phyloP scores from a whole-genome alignment of 495 filamentous ascomycete species.

The Penicillium ochrochloron region DNA sequence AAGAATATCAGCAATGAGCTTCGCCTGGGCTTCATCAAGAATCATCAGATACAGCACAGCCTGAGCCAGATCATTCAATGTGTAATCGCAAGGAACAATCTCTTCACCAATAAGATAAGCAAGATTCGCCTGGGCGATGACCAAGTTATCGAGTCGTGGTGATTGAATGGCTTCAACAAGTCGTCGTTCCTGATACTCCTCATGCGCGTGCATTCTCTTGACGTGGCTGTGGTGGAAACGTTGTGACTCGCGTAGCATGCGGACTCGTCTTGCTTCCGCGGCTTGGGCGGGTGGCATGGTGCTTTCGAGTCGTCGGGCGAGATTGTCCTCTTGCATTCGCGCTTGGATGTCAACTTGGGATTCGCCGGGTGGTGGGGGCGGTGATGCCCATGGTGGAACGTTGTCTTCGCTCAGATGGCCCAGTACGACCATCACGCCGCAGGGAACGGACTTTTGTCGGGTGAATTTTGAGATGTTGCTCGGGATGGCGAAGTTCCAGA shows the following conservation, averaged over 20 bases:
- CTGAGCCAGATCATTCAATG: background rate
- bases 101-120: background rate
- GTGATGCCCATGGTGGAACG: constrained; percentile 15
- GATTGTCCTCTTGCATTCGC: background rate
- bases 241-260: background rate
- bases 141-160: constrained; percentile 12
- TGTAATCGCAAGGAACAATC: background rate
- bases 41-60: constrained; percentile 14
- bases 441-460: constrained; percentile 11
- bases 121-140: constrained; percentile 5
- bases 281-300: constrained; percentile 1
- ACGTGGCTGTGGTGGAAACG: background rate
- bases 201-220: constrained; percentile 2
- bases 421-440: constrained; percentile 16
- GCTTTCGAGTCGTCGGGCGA: constrained; percentile 1
- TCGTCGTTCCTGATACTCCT: constrained; percentile 15
- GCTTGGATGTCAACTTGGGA: background rate
- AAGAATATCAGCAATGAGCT: constrained; percentile 11
- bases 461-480: background rate
- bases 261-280: background rate
- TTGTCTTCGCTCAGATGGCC: constrained; percentile 7
- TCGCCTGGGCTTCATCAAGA: constrained; percentile 9
- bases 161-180: constrained; percentile 17
- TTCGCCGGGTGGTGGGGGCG: background rate
- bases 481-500: constrained; percentile 5